Evolutionary conservation across 139 green algal genomes (phyloP).

Genomic region (Coelastrella sp.): DNA sequence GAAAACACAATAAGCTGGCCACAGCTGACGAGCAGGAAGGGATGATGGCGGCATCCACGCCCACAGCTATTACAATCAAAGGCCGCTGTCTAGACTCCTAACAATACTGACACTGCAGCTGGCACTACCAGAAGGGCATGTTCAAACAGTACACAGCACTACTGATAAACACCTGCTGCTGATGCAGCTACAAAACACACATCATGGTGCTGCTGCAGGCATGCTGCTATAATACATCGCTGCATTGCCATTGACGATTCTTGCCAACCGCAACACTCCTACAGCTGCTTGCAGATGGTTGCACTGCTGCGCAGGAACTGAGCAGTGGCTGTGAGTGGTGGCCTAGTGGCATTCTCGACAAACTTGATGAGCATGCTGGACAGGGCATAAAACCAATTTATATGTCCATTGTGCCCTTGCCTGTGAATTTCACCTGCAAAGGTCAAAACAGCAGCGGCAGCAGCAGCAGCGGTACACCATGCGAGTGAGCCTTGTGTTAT

Average conservation of each 20-base stretch:
- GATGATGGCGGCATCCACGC: neutral
- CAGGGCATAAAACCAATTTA: neutral
- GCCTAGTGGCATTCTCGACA: too few relatives aligned
- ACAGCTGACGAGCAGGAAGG: neutral
- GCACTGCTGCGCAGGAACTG: conserved; percentile 16
- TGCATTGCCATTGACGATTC: conserved; percentile 2
- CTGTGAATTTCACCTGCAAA: conserved; percentile 91
- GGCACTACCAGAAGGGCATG: too few relatives aligned
- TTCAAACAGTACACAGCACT: neutral
- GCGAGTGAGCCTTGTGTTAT: too few relatives aligned
- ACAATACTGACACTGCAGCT: too few relatives aligned
- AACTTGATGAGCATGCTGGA: neutral
- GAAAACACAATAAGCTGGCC: neutral
- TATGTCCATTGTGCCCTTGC: conserved; percentile 69
- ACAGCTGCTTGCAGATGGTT: neutral
- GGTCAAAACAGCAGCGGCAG: neutral
- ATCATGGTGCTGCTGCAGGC: neutral
- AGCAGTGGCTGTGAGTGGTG: neutral
- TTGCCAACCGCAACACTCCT: neutral
- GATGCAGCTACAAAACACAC: too few relatives aligned
- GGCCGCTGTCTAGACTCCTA: neutral
- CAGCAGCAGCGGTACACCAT: too few relatives aligned
- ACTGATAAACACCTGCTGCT: too few relatives aligned
- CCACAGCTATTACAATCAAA: neutral
- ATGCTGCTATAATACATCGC: conserved; percentile 5